These are phyloP conservation scores for Aureobasidium sp. DNA, from an alignment of 2,329 filamentous ascomycete genomes.

Conservation along the genomic window DNA sequence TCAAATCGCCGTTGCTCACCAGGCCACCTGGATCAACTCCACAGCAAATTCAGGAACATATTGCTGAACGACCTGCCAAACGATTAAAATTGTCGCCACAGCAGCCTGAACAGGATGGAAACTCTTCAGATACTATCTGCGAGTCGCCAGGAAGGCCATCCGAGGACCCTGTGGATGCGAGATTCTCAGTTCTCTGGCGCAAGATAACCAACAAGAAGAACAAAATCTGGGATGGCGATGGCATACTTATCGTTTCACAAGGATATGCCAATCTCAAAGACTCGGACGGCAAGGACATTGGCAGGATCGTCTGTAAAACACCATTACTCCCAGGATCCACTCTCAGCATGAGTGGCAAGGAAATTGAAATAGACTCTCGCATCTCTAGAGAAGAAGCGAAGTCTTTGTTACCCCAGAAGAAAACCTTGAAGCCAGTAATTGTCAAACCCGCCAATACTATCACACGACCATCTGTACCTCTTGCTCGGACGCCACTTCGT, in stretches of 20 bases:
- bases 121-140: constrained; percentile 20
- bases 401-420: constrained; percentile 24
- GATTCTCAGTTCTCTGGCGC: constrained; percentile 48
- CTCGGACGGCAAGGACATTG: constrained; percentile 56
- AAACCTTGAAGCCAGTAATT: background rate
- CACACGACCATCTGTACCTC: constrained; percentile 5
- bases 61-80: background rate
- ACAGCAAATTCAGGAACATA: background rate
- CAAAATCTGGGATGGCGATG: constrained; percentile 72
- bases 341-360: constrained; percentile 58
- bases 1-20: constrained; percentile 24
- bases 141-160: constrained; percentile 15
- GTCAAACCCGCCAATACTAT: background rate
- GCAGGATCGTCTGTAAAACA: constrained; percentile 49
- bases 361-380: constrained; percentile 59
- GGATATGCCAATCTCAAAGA: constrained; percentile 57
- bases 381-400: constrained; percentile 56
- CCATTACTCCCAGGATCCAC: constrained; percentile 53
- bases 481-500: constrained; percentile 7
- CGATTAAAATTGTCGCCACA: constrained; percentile 17
- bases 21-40: constrained; percentile 14
- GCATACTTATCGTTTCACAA: constrained; percentile 51
- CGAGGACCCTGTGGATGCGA: constrained; percentile 30
- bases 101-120: constrained; percentile 21
- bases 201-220: constrained; percentile 66